These are phyloP conservation scores for Hanseniaspora pseudoguilliermondii DNA, from an alignment of 805 yeast species.

Conservation along the genomic window DNA sequence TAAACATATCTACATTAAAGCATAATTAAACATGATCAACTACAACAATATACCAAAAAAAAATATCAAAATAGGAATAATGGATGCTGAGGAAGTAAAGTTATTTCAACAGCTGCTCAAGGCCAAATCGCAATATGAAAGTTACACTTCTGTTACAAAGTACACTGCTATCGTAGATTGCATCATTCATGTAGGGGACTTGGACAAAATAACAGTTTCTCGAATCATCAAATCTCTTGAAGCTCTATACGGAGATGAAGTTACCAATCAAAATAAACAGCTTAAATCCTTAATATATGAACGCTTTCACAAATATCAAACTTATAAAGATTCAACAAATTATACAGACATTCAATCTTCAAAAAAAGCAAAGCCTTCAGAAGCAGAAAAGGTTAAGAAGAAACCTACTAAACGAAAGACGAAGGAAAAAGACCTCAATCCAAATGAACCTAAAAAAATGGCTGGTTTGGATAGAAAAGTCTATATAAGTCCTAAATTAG, in stretches of 20 bases:
- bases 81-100: not conserved
- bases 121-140: not conserved
- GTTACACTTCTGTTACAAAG: not conserved
- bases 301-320: conserved; percentile 1
- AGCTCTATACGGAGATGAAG: not conserved
- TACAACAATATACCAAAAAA: too few species aligned
- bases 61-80: not conserved
- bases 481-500: not conserved
- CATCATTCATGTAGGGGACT: conserved; percentile 6
- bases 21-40: too few species aligned
- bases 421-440: not conserved
- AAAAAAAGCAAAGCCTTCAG: not conserved
- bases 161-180: conserved; percentile 2
- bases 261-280: not conserved
- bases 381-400: not conserved
- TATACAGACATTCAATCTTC: not conserved
- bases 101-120: not conserved
- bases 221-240: not conserved
- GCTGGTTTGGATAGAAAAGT: not conserved
- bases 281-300: conserved; percentile 6
- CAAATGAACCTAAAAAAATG: not conserved
- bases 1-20: too few species aligned
- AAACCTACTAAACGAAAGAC: not conserved
- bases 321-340: not conserved
- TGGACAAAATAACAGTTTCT: conserved; percentile 2